A percentile compares a stretch with the other conserved stretches of the same genome.
These are phyloP conservation scores for Platismatia glauca DNA, from an alignment of 495 filamentous ascomycete species.

Conservation along the genomic window DNA sequence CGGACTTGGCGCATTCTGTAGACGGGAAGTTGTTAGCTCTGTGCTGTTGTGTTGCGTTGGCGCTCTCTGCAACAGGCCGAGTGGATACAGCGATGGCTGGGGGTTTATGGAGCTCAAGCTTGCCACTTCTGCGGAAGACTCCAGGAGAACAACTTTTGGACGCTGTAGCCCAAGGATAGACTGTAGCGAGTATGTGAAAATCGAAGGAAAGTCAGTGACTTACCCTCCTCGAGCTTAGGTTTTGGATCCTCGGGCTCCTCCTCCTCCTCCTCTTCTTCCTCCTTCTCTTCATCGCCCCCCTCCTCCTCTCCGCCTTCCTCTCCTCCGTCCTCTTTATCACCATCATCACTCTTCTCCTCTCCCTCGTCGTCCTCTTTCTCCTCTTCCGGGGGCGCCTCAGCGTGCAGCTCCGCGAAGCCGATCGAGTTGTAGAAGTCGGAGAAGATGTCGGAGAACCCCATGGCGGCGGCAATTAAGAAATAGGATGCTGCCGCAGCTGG, in stretches of 20 bases:
- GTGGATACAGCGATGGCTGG: neutral
- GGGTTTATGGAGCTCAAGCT: neutral
- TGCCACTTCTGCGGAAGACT: neutral
- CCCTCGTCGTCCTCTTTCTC: conserved; percentile 43
- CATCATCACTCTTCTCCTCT: conserved; percentile 36
- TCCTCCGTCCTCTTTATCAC: conserved; percentile 34
- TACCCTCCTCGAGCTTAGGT: conserved; percentile 85
- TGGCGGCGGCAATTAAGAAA: conserved; percentile 35
- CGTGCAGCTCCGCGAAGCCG: conserved; percentile 49
- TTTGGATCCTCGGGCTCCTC: conserved; percentile 73
- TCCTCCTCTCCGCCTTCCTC: conserved; percentile 38
- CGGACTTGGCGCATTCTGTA: conserved; percentile 78
- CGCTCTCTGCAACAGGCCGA: neutral
- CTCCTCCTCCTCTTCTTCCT: conserved; percentile 85
- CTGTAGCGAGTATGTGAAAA: neutral
- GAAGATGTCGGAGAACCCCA: conserved; percentile 59
- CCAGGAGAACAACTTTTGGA: neutral
- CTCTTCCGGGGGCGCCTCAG: conserved; percentile 48
- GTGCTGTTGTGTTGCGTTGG: neutral
- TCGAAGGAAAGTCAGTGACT: conserved; percentile 30
- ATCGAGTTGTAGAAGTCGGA: conserved; percentile 51
- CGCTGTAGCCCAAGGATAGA: neutral
- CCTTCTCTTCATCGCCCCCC: conserved; percentile 47
- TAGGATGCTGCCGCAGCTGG: conserved; percentile 4
- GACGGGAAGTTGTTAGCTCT: conserved; percentile 12